Evolutionary conservation across 2,329 filamentous ascomycete species (phyloP), one percentile per base, ranked within the genome.

Genomic region (Ceratocystis huliohia): DNA sequence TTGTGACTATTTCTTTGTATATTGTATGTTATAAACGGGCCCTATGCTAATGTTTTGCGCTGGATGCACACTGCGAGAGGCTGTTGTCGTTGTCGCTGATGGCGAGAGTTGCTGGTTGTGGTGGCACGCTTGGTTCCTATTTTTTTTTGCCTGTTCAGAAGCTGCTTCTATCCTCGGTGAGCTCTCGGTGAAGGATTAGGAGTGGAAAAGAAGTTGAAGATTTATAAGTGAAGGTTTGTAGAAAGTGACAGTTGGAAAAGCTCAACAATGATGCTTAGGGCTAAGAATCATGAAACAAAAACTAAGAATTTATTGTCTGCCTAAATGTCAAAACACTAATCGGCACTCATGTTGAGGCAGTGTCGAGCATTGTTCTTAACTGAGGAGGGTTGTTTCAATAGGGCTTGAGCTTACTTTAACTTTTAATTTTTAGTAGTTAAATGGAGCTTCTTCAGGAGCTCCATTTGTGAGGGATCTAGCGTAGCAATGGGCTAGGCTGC

Each of bases 1-100:
- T 83, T 73, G 69, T 30, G 53, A 25, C 56, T 28, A 1, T 62
- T 56, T 37, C 17, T 37, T 10, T 7, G 10, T 15, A 59, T 59
- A 30, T 7, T 59, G 4, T 20, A 20, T 10, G 28, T n/a, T 59
- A n/a, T n/a, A 2, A 30, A 10, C 5, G 13, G 15, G 17, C n/a
- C 25, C 25, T 56, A 15, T 15, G 28, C 7, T 28, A 3, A 1
- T 59, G n/a, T 53, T 25, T 17, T 10, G 30, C 33, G 5, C 56
- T n/a, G 28, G 30, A 33, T 41, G 37, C 37, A 41, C 37, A 41
- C 37, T 13, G 37, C 37, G 10, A 41, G 13, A 13, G 37, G 13
- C 33, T n/a, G 56, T 25, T 41, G 56, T 46, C 6, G 59, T 62
- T 20, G 33, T 33, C 22, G 59, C 25, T 46, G 45, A 20, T 37